These are phyloP conservation scores for Axilococcus clingmanii DNA, from an alignment of 139 green algal species.

Conservation along the genomic window DNA sequence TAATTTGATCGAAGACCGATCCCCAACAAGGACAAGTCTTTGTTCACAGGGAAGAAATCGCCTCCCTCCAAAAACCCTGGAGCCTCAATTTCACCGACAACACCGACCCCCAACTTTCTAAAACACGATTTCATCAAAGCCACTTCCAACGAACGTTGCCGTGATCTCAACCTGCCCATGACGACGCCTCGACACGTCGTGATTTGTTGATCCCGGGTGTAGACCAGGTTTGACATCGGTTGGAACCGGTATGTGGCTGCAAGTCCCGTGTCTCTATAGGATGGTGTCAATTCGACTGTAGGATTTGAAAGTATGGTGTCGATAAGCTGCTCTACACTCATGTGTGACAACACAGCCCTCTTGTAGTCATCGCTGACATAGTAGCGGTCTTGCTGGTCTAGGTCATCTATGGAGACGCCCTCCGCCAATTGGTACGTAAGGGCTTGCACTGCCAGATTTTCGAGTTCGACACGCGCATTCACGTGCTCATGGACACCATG, in stretches of 20 bases:
- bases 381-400: constrained; percentile 53
- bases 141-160: constrained; percentile 76
- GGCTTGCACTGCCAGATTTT: constrained; percentile 71
- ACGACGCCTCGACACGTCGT: constrained; percentile 83
- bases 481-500: constrained; percentile 67
- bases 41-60: constrained; percentile 80
- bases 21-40: constrained; percentile 67
- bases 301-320: constrained; percentile 87
- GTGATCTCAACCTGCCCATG: constrained; percentile 71
- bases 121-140: constrained; percentile 85
- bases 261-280: constrained; percentile 49
- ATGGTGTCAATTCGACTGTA: constrained; percentile 60
- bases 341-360: constrained; percentile 59
- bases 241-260: constrained; percentile 80
- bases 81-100: constrained; percentile 62
- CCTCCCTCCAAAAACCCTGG: constrained; percentile 86
- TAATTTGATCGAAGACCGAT: constrained; percentile 87
- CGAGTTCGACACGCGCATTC: constrained; percentile 71
- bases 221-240: constrained; percentile 89
- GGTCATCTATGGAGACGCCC: constrained; percentile 28
- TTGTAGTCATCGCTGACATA: constrained; percentile 84
- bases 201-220: constrained; percentile 90
- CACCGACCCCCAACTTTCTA: constrained; percentile 70
- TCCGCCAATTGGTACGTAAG: constrained; percentile 41
- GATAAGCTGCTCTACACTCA: constrained; percentile 81